A percentile compares a stretch with the other conserved stretches of the same genome.
Conservation (phyloP, 495 filamentous ascomycete genomes). For the Penicillium crystallinum region DNA sequence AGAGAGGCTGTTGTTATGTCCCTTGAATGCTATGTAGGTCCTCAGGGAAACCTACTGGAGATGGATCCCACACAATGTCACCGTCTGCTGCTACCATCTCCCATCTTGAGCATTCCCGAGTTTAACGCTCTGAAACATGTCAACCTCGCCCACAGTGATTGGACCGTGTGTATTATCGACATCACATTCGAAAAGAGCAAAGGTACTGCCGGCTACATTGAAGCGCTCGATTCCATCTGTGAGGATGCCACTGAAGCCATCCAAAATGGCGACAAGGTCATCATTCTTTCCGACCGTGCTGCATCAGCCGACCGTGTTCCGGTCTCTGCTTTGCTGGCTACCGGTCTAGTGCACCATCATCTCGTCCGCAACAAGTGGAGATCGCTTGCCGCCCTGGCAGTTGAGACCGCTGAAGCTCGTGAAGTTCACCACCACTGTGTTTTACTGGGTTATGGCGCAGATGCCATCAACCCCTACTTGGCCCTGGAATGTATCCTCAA, state of each 20-base stretch:
- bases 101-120: conserved; percentile 84
- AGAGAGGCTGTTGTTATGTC: conserved; percentile 99
- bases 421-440: conserved; percentile 99
- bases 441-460: conserved; percentile 89
- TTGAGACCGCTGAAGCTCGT: conserved; percentile 95
- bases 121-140: conserved; percentile 88
- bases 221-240: conserved; percentile 86
- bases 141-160: conserved; percentile 65
- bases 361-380: conserved; percentile 96
- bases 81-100: conserved; percentile 80
- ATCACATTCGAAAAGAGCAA: conserved; percentile 90
- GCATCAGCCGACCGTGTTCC: conserved; percentile 79
- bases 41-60: conserved; percentile 94
- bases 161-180: conserved; percentile 92
- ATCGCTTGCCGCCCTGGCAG: conserved; percentile 77
- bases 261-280: conserved; percentile 75
- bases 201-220: conserved; percentile 80
- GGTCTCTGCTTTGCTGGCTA: conserved; percentile 84
- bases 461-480: conserved; percentile 95
- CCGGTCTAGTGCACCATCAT: conserved; percentile 95
- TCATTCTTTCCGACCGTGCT: conserved; percentile 87
- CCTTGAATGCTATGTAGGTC: conserved; percentile 93
- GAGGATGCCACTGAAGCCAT: conserved; percentile 81
- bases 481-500: conserved; percentile 98
- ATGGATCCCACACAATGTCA: conserved; percentile 90